Evolutionary conservation across 2,329 filamentous ascomycete species (phyloP).

Genomic region (Neodidymelliopsis sp.): DNA sequence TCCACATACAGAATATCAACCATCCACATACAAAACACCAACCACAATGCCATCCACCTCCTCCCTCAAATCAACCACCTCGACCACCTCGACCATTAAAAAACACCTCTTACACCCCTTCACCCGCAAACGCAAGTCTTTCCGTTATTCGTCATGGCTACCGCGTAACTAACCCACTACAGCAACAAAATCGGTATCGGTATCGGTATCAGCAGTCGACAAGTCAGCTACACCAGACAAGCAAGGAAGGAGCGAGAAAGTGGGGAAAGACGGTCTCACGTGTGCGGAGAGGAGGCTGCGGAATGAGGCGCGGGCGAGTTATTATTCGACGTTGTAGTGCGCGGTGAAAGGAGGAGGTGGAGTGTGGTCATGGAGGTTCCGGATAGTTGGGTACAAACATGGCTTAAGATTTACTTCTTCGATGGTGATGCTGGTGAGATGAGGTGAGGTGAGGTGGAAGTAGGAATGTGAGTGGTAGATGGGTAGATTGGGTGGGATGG

Average conservation of each 20-base stretch:
- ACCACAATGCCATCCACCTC: conserved; percentile 10
- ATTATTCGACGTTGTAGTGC: conserved; percentile 15
- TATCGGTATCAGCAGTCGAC: not conserved
- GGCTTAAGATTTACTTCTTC: too few species aligned
- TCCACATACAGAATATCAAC: not conserved
- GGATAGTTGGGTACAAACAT: too few species aligned
- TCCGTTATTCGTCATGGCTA: too few species aligned
- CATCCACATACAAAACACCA: not conserved
- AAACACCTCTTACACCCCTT: conserved; percentile 23
- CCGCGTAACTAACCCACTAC: too few species aligned
- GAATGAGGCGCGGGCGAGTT: conserved; percentile 21
- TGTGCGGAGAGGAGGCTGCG: conserved; percentile 13
- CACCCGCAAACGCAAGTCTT: conserved; percentile 18
- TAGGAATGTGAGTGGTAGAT: too few species aligned
- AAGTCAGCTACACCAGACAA: not conserved
- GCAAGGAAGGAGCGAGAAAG: conserved; percentile 3
- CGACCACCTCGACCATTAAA: conserved; percentile 22
- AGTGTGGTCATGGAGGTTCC: too few species aligned
- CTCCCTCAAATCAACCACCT: not conserved
- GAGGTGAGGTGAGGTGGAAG: too few species aligned
- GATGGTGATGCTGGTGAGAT: too few species aligned
- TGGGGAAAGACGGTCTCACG: conserved; percentile 1
- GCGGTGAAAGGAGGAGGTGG: not conserved
- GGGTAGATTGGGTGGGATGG: too few species aligned
- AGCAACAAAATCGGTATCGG: not conserved